Conservation (phyloP, 2,329 filamentous ascomycete species). For the Colletotrichum tanaceti region DNA sequence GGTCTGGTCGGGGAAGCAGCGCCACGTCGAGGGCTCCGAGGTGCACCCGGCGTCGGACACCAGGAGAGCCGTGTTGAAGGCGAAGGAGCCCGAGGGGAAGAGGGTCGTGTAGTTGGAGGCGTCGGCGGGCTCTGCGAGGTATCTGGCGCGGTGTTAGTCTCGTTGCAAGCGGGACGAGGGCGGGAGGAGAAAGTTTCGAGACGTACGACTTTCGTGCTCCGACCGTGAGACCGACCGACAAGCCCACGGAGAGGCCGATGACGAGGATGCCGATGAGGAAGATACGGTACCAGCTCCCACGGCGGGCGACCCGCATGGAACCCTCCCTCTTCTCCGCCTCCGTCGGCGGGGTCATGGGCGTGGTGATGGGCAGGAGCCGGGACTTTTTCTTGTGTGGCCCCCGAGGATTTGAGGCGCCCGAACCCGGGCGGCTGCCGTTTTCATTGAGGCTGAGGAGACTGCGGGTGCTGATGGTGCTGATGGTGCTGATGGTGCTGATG, state of each 20-base stretch:
- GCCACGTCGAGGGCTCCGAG: slow-evolving; percentile 68
- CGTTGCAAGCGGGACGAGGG: slow-evolving; percentile 17
- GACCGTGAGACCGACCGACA: slow-evolving; percentile 55
- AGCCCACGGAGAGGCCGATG: slow-evolving; percentile 49
- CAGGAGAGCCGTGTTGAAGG: slow-evolving; percentile 68
- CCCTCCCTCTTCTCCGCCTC: slow-evolving; percentile 28
- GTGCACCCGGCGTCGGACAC: slow-evolving; percentile 67
- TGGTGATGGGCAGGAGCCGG: slow-evolving; percentile 14
- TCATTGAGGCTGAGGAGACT: slow-evolving; percentile 13
- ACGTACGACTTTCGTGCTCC: slow-evolving; percentile 54
- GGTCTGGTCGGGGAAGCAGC: slow-evolving; percentile 68
- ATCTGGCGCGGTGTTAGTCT: slow-evolving; percentile 19
- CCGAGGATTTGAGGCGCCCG: slow-evolving; percentile 19
- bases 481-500: slow-evolving; percentile 24
- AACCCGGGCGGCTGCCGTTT: slow-evolving; percentile 16
- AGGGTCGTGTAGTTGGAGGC: slow-evolving; percentile 32
- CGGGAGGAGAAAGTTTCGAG: neutral
- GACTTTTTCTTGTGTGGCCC: slow-evolving; percentile 23
- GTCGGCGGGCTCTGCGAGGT: slow-evolving; percentile 5
- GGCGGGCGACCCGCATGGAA: slow-evolving; percentile 41
- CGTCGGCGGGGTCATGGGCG: neutral
- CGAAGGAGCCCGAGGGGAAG: slow-evolving; percentile 73
- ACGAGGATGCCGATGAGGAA: slow-evolving; percentile 47
- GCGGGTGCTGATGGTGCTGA: slow-evolving; percentile 8
- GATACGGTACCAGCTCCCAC: slow-evolving; percentile 52